phyloP scores from a whole-genome alignment of 2,329 filamentous ascomycete species.

The Onygenales sp. region DNA sequence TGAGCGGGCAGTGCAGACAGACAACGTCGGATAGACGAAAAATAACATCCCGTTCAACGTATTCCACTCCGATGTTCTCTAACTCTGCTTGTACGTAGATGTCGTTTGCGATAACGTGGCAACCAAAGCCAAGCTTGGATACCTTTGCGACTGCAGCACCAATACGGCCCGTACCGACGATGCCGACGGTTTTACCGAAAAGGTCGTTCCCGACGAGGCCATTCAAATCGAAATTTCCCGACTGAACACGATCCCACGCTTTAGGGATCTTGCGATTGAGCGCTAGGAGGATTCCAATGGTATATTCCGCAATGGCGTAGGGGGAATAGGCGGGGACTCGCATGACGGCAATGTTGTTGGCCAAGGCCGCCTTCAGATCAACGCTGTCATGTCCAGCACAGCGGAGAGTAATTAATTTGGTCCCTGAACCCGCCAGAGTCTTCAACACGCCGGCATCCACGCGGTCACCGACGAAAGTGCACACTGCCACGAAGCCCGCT shows the following conservation, averaged over 20 bases:
- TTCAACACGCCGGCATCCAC: conserved; percentile 44
- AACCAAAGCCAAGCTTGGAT: conserved; percentile 54
- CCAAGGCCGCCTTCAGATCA: conserved; percentile 47
- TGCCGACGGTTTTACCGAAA: conserved; percentile 55
- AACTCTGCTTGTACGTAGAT: conserved; percentile 45
- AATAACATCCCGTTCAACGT: conserved; percentile 46
- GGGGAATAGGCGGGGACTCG: conserved; percentile 61
- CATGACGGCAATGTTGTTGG: conserved; percentile 51
- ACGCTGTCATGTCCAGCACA: conserved; percentile 63
- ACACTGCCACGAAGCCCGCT: conserved; percentile 47
- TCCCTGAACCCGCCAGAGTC: conserved; percentile 40
- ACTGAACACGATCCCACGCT: conserved; percentile 58
- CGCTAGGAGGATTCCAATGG: conserved; percentile 57
- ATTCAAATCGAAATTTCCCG: conserved; percentile 59
- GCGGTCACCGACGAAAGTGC: conserved; percentile 60
- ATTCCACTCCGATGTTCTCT: conserved; percentile 37
- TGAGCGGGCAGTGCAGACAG: conserved; percentile 58
- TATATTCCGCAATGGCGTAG: conserved; percentile 61
- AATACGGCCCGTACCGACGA: conserved; percentile 58
- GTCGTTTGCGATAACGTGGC: conserved; percentile 52
- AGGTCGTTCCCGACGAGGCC: conserved; percentile 51
- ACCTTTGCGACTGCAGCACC: conserved; percentile 54
- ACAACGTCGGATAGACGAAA: conserved; percentile 51
- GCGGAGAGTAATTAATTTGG: conserved; percentile 52
- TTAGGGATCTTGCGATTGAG: conserved; percentile 59